These are phyloP conservation scores for Lenzites betulinus DNA, from an alignment of 768 basidiomycete species.

Conservation along the genomic window DNA sequence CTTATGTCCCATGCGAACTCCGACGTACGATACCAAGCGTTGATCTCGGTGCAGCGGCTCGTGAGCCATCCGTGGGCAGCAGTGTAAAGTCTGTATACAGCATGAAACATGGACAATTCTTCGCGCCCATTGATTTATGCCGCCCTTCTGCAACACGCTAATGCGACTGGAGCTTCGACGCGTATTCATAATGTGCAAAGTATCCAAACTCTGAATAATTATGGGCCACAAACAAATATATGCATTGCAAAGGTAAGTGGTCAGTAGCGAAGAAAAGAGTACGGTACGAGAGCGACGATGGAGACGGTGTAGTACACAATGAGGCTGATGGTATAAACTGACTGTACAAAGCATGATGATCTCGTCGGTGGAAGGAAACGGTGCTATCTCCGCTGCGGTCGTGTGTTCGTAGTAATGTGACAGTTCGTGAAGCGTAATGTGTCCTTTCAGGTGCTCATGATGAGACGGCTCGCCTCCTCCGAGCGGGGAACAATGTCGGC, in stretches of 20 bases:
- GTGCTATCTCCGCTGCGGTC: not conserved
- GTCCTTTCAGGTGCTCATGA: conserved; percentile 3
- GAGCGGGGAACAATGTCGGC: conserved; percentile 16
- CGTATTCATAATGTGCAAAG: not conserved
- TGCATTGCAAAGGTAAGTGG: not conserved
- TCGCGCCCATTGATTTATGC: not conserved
- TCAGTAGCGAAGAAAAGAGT: not conserved
- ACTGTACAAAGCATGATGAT: not conserved
- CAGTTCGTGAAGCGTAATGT: not conserved
- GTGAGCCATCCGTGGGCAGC: conserved; percentile 87
- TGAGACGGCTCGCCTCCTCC: conserved; percentile 10
- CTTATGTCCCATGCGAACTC: conserved; percentile 88
- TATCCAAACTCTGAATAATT: not conserved
- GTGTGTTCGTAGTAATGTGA: not conserved
- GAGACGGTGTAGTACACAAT: not conserved
- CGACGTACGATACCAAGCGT: conserved; percentile 90
- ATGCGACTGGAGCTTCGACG: too few species aligned
- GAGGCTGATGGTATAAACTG: not conserved
- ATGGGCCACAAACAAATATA: not conserved
- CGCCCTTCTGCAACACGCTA: not conserved
- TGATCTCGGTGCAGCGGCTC: conserved; percentile 87
- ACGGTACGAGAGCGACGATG: not conserved
- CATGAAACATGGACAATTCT: conserved; percentile 4
- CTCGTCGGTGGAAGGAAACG: not conserved
- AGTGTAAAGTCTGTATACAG: conserved; percentile 34